Conservation (phyloP, 345 rosid genomes). For the Bruguiera gymnorhiza region DNA sequence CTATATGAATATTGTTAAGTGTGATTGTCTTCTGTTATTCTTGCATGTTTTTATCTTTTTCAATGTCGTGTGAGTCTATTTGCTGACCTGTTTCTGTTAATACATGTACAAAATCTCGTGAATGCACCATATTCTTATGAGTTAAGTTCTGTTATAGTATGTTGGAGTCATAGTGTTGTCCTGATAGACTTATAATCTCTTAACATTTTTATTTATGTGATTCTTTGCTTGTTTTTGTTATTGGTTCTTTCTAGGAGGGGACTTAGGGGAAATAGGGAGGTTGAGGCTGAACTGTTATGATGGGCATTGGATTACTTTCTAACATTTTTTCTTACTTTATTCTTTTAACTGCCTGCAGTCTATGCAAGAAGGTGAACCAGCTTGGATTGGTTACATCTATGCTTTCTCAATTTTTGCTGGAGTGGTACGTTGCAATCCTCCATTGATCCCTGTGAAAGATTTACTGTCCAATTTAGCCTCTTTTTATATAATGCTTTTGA, state of each 20-base stretch:
- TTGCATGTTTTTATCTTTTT: too few species aligned
- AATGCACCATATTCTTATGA: neutral
- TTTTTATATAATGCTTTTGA: neutral
- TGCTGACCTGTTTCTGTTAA: neutral
- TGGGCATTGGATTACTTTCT: constrained; percentile 8
- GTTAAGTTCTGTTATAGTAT: neutral
- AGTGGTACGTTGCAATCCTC: constrained; percentile 61
- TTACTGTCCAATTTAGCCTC: neutral
- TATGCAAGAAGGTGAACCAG: constrained; percentile 93
- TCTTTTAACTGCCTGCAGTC: constrained; percentile 56
- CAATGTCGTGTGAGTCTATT: neutral
- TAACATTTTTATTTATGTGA: neutral
- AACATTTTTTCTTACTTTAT: constrained; percentile 4
- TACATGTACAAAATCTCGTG: neutral
- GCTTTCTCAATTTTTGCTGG: constrained; percentile 88
- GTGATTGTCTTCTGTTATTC: too few species aligned
- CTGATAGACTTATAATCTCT: neutral
- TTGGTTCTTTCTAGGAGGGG: too few species aligned
- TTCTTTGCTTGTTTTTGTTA: neutral
- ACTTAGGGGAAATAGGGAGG: neutral
- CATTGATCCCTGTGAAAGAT: neutral
- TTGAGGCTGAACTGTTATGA: too few species aligned
- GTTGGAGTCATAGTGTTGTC: neutral
- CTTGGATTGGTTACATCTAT: constrained; percentile 88
- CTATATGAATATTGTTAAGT: neutral